These are phyloP conservation scores for Rhododendron molle DNA, from an alignment of 148 eudicot species.

Conservation along the genomic window DNA sequence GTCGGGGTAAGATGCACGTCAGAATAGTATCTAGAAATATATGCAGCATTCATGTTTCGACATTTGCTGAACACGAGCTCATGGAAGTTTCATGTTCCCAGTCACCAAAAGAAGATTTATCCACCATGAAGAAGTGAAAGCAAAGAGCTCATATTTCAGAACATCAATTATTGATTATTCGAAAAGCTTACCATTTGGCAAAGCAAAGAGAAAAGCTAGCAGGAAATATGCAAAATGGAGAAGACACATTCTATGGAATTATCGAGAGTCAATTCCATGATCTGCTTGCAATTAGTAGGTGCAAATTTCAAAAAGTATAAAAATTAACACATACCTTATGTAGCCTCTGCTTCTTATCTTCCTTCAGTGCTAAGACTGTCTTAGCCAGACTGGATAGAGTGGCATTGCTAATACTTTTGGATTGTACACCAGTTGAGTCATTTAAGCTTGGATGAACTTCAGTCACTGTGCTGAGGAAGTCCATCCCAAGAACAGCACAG, in stretches of 20 bases:
- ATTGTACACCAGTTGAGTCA: conserved; percentile 73
- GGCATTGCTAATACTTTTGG: conserved; percentile 94
- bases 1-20: conserved; percentile 10
- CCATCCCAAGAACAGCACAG: conserved; percentile 95
- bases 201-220: background rate
- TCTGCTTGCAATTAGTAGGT: background rate
- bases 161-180: background rate
- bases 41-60: background rate
- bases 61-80: background rate
- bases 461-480: conserved; percentile 82
- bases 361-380: conserved; percentile 78
- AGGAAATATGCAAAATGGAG: background rate
- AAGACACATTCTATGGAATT: background rate
- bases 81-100: background rate
- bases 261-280: background rate
- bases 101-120: background rate
- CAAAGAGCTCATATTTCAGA: background rate
- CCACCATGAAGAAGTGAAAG: background rate
- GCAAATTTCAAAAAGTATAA: background rate
- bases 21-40: background rate
- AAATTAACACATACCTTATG: conserved; percentile 49
- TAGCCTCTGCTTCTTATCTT: conserved; percentile 89
- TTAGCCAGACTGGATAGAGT: conserved; percentile 80
- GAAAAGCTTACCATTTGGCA: background rate
- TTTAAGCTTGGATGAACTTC: conserved; percentile 98